These are phyloP conservation scores for Patellifolia procumbens DNA, from an alignment of 179 eudicot species.

Conservation along the genomic window DNA sequence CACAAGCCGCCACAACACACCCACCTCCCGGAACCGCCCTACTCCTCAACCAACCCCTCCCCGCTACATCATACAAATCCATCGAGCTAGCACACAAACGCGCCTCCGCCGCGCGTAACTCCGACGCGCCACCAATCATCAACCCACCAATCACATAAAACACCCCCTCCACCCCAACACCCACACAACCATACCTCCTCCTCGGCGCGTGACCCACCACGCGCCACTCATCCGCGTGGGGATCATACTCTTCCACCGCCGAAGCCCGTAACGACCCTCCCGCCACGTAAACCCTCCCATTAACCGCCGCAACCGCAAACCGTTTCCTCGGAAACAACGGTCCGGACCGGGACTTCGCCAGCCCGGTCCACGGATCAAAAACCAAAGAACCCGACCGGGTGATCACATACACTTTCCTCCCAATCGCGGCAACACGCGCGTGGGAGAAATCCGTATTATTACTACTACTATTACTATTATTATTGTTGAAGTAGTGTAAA, in stretches of 20 bases:
- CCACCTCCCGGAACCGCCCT: constrained; percentile 76
- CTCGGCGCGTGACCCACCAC: constrained; percentile 65
- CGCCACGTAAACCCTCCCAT: constrained; percentile 60
- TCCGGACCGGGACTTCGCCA: constrained; percentile 31
- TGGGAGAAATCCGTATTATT: constrained; percentile 31
- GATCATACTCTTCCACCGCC: constrained; percentile 73
- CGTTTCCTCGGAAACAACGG: constrained; percentile 55
- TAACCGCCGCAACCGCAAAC: constrained; percentile 60
- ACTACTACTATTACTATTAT: no score
- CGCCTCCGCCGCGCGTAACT: constrained; percentile 47
- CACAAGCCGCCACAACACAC: constrained; percentile 86
- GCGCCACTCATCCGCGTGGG: constrained; percentile 54
- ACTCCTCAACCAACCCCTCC: constrained; percentile 62
- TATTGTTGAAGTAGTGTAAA: no score
- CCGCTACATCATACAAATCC: constrained; percentile 68
- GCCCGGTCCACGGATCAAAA: constrained; percentile 70
- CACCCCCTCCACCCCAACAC: constrained; percentile 57
- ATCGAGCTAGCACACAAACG: constrained; percentile 72
- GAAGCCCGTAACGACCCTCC: constrained; percentile 61
- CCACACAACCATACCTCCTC: constrained; percentile 74
- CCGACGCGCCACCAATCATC: constrained; percentile 45
- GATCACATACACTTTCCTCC: constrained; percentile 50
- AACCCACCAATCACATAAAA: constrained; percentile 79
- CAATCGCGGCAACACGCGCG: constrained; percentile 38
- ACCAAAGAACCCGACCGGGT: constrained; percentile 38